phyloP scores from a whole-genome alignment of 306 rosid species.

The Gillenia trifoliata region DNA sequence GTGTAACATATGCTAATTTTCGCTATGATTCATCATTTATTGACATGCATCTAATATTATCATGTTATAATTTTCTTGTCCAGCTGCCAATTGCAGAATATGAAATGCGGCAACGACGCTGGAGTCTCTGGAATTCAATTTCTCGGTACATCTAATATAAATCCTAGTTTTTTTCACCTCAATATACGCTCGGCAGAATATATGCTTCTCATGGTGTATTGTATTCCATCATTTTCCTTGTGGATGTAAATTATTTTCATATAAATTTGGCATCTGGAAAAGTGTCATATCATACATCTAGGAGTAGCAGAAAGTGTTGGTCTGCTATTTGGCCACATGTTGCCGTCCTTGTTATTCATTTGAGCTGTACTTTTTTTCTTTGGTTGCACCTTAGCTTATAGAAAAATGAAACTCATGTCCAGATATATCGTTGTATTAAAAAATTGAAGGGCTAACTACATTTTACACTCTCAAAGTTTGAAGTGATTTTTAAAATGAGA shows the following conservation, averaged over 20 bases:
- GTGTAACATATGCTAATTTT: not conserved
- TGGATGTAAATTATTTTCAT: not conserved
- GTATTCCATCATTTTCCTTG: not conserved
- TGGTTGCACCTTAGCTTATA: not conserved
- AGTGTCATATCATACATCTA: not conserved
- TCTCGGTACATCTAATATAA: too few relatives aligned
- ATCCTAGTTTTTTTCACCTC: too few relatives aligned
- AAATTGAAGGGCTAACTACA: too few relatives aligned
- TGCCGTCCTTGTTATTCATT: not conserved
- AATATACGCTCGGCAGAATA: too few relatives aligned
- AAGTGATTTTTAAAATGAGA: too few relatives aligned
- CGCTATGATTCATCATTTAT: not conserved
- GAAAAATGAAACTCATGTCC: too few relatives aligned
- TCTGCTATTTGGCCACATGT: not conserved
- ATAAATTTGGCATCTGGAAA: not conserved
- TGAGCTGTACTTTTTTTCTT: not conserved
- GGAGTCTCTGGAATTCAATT: not conserved
- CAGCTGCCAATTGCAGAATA: constrained; percentile 3
- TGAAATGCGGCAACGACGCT: not conserved
- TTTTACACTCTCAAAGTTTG: too few relatives aligned
- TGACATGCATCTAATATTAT: not conserved
- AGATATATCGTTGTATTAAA: too few relatives aligned
- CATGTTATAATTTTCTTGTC: not conserved
- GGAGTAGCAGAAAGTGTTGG: not conserved
- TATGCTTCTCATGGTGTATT: too few relatives aligned